phyloP scores from a whole-genome alignment of 306 rosid genomes.

The Castanospermum australe region DNA sequence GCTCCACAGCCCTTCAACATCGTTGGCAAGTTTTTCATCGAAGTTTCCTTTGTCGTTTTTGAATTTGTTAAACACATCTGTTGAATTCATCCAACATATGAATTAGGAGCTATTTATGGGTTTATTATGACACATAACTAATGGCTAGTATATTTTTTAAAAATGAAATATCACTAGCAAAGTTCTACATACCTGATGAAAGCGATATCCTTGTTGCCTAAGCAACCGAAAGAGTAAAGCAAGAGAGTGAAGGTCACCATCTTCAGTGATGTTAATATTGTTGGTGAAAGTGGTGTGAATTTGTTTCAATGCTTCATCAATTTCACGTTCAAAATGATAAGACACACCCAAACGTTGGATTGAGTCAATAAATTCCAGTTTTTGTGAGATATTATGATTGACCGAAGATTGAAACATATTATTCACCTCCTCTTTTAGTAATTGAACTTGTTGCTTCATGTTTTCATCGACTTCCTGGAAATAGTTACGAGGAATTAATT shows the following conservation, averaged over 20 bases:
- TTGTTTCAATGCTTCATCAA: constrained; percentile 6
- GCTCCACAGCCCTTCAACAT: constrained; percentile 40
- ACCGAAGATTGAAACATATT: not conserved
- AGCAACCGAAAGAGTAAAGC: constrained; percentile 42
- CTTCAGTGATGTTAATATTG: not conserved
- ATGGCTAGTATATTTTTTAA: not conserved
- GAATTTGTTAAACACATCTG: constrained; percentile 45
- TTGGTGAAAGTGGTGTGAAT: not conserved
- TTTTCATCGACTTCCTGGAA: not conserved
- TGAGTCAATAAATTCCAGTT: constrained; percentile 26
- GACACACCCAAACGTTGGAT: constrained; percentile 46
- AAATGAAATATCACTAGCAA: not conserved
- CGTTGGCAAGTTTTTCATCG: constrained; percentile 1
- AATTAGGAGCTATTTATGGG: not conserved
- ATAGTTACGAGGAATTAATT: not conserved
- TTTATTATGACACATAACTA: not conserved
- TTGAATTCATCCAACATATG: not conserved
- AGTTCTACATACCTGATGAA: constrained; percentile 18
- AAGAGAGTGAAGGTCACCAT: not conserved
- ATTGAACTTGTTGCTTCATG: not conserved
- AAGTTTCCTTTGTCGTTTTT: constrained; percentile 32
- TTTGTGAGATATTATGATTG: not conserved
- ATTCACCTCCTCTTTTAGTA: constrained; percentile 32
- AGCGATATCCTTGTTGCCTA: not conserved
- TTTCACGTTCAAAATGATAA: constrained; percentile 37